phyloP scores from a whole-genome alignment of 139 green algal species.

The Coelastrella sp. region DNA sequence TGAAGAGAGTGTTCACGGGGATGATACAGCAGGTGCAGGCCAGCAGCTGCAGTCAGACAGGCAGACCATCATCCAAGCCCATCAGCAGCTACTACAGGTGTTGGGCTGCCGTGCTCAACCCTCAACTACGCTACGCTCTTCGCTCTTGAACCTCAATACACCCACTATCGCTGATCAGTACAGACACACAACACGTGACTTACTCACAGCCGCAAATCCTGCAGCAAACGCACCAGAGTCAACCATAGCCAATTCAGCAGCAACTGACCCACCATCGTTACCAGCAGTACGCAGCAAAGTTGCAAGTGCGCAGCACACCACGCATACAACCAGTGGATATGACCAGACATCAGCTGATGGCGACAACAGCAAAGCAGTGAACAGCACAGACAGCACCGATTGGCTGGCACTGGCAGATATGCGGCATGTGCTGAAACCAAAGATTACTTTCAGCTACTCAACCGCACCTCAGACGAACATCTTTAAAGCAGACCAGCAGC shows the following conservation, averaged over 20 bases:
- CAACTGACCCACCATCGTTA: too few relatives aligned
- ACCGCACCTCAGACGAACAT: neutral
- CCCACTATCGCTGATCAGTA: neutral
- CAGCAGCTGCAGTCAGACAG: neutral
- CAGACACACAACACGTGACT: too few relatives aligned
- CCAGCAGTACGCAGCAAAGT: too few relatives aligned
- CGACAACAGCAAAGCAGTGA: too few relatives aligned
- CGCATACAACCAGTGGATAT: too few relatives aligned
- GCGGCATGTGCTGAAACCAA: constrained; percentile 49
- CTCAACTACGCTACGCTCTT: too few relatives aligned
- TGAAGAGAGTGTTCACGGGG: neutral
- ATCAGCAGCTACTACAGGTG: neutral
- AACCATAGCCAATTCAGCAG: too few relatives aligned
- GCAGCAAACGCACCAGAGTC: too few relatives aligned
- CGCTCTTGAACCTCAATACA: too few relatives aligned
- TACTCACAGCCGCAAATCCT: too few relatives aligned
- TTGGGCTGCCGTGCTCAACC: too few relatives aligned
- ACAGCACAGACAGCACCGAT: constrained; percentile 43
- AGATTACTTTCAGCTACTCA: constrained; percentile 6
- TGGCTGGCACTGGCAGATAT: constrained; percentile 43
- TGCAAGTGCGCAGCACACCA: neutral
- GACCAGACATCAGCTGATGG: neutral
- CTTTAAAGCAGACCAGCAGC: neutral
- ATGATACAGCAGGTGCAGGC: neutral
- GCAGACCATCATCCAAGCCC: neutral